Conservation (phyloP, 306 rosid species). For the Clitoria ternatea region DNA sequence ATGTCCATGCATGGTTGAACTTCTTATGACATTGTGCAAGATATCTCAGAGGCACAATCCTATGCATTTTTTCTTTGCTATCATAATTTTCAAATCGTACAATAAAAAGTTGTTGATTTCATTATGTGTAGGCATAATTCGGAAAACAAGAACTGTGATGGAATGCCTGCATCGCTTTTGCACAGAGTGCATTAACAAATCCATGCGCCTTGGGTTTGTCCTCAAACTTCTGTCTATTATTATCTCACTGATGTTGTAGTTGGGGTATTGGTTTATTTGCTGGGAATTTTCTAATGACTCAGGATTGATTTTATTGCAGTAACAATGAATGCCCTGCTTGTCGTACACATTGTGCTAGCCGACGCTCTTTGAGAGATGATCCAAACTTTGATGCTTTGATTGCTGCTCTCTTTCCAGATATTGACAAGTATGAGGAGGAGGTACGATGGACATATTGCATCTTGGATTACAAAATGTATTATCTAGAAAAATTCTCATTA, state of each 20-base stretch:
- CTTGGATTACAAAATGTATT: not conserved
- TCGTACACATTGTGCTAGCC: conserved; percentile 90
- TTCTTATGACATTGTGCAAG: not conserved
- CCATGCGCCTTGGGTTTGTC: conserved; percentile 76
- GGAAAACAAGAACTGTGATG: conserved; percentile 81
- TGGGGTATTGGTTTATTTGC: conserved; percentile 11
- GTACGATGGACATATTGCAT: conserved; percentile 11
- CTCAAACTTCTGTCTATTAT: not conserved
- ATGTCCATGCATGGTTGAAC: not conserved
- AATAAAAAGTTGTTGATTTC: not conserved
- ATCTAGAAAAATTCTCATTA: conserved; percentile 2
- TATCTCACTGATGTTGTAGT: not conserved
- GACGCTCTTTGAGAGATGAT: conserved; percentile 80
- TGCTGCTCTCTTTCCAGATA: conserved; percentile 71
- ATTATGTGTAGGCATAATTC: conserved; percentile 63
- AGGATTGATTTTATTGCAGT: conserved; percentile 34
- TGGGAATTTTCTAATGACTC: not conserved
- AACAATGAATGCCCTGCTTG: conserved; percentile 90
- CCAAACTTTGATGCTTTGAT: conserved; percentile 74
- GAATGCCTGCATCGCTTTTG: conserved; percentile 93
- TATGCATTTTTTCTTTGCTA: not conserved
- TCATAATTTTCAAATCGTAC: not conserved
- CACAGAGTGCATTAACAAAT: conserved; percentile 87
- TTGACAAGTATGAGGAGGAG: conserved; percentile 79
- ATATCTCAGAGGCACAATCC: not conserved